These are phyloP conservation scores for Cyclotella kingstonii DNA, from an alignment of 108 stramenopile species.

Conservation along the genomic window DNA sequence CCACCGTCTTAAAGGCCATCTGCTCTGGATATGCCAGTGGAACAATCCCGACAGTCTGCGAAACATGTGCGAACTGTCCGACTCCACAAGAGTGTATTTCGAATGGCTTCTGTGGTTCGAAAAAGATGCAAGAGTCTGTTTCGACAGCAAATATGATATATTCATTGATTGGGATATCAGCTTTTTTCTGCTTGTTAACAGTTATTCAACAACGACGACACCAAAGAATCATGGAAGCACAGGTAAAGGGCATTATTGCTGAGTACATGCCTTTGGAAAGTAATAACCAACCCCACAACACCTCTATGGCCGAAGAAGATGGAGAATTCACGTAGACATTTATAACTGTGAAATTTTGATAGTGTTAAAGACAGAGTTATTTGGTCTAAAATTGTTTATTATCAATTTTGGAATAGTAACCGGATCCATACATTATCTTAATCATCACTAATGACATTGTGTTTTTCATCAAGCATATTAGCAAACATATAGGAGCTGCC, in stretches of 20 bases:
- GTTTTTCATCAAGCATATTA: too few relatives aligned
- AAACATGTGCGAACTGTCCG: slow-evolving; percentile 48
- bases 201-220: slow-evolving; percentile 76
- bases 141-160: slow-evolving; percentile 38
- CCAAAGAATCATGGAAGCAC: slow-evolving; percentile 83
- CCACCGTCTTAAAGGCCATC: slow-evolving; percentile 85
- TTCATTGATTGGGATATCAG: slow-evolving; percentile 32
- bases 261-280: slow-evolving; percentile 88
- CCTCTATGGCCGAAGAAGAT: slow-evolving; percentile 43
- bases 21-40: slow-evolving; percentile 87
- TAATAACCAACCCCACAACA: slow-evolving; percentile 25
- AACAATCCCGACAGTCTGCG: slow-evolving; percentile 70
- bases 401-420: too few relatives aligned
- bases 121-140: slow-evolving; percentile 44
- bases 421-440: too few relatives aligned
- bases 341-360: too few relatives aligned
- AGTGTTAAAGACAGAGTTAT: too few relatives aligned
- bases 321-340: slow-evolving; percentile 42
- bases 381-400: too few relatives aligned
- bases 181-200: slow-evolving; percentile 52
- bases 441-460: too few relatives aligned
- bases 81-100: slow-evolving; percentile 37
- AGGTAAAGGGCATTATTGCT: slow-evolving; percentile 91
- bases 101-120: slow-evolving; percentile 45
- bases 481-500: too few relatives aligned